Percentiles rank a stretch among this genome's conserved stretches.
phyloP scores from a whole-genome alignment of 2,329 filamentous ascomycete species.

The Verticillium dahliae region DNA sequence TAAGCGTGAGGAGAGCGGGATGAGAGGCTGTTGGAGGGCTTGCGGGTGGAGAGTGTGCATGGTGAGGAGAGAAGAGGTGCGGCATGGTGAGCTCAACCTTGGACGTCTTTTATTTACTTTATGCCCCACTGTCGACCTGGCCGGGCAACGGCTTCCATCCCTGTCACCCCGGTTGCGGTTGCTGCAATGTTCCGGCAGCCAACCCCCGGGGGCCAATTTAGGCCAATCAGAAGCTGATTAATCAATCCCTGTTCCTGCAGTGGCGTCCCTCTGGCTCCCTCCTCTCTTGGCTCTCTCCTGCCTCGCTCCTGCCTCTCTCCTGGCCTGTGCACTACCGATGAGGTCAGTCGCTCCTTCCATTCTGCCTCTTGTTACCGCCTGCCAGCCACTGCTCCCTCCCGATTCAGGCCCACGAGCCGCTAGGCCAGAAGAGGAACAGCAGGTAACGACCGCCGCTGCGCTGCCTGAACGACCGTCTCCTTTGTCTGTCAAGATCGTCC shows the following conservation, averaged over 20 bases:
- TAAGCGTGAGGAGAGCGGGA: constrained; percentile 9
- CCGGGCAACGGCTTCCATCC: constrained; percentile 17
- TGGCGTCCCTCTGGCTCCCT: background rate
- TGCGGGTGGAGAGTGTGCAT: background rate
- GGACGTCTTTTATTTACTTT: constrained; percentile 40
- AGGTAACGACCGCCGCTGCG: background rate
- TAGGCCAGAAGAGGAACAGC: background rate
- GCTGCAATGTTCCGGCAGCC: background rate
- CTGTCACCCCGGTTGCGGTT: constrained; percentile 6
- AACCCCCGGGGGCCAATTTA: background rate
- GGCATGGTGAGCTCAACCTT: constrained; percentile 11
- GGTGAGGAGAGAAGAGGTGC: constrained; percentile 13
- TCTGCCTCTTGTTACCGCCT: background rate
- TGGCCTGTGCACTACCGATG: background rate
- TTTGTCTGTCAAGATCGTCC: background rate
- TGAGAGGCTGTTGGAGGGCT: constrained; percentile 15
- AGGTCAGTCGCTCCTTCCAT: background rate
- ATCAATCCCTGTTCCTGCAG: background rate
- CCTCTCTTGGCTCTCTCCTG: background rate
- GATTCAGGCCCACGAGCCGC: background rate
- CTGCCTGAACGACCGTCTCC: background rate
- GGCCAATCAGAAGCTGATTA: background rate
- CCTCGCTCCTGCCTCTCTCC: background rate
- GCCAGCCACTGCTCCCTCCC: background rate
- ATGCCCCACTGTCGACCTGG: constrained; percentile 21